These are phyloP conservation scores for Euclidium syriacum DNA, from an alignment of 345 rosid species.

Conservation along the genomic window DNA sequence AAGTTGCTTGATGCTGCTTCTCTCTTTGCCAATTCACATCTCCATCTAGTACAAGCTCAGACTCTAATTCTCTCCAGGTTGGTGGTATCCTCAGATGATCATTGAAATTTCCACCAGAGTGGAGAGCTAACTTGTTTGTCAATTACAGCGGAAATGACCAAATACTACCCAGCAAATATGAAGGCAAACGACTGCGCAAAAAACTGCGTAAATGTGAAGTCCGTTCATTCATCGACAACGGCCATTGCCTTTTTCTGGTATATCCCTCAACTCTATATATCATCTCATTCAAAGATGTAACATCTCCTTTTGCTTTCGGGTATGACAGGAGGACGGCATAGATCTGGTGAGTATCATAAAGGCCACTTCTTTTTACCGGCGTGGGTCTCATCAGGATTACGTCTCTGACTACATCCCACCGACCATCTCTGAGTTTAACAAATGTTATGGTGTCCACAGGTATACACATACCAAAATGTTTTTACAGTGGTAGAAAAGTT, in stretches of 20 bases:
- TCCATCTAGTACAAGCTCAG: constrained; percentile 64
- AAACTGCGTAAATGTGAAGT: constrained; percentile 45
- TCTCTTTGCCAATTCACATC: constrained; percentile 58
- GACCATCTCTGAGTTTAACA: constrained; percentile 44
- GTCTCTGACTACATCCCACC: constrained; percentile 58
- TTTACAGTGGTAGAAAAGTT: constrained; percentile 1
- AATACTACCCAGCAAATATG: constrained; percentile 59
- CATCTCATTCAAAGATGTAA: background rate
- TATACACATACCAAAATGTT: background rate
- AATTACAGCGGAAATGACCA: constrained; percentile 69
- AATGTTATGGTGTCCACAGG: constrained; percentile 25
- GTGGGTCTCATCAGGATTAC: constrained; percentile 41
- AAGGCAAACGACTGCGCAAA: constrained; percentile 50
- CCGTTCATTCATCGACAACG: constrained; percentile 50
- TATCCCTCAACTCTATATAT: constrained; percentile 12
- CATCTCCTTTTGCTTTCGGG: background rate
- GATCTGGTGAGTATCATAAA: constrained; percentile 59
- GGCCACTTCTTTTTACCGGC: constrained; percentile 61
- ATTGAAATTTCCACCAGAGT: background rate
- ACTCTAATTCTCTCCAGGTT: constrained; percentile 65
- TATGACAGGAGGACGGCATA: constrained; percentile 57
- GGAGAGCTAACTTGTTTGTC: background rate
- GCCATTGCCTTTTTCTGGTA: constrained; percentile 84
- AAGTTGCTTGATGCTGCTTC: constrained; percentile 57
- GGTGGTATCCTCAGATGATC: background rate